phyloP scores from a whole-genome alignment of 805 yeast species.

The Candida endomychidarum region DNA sequence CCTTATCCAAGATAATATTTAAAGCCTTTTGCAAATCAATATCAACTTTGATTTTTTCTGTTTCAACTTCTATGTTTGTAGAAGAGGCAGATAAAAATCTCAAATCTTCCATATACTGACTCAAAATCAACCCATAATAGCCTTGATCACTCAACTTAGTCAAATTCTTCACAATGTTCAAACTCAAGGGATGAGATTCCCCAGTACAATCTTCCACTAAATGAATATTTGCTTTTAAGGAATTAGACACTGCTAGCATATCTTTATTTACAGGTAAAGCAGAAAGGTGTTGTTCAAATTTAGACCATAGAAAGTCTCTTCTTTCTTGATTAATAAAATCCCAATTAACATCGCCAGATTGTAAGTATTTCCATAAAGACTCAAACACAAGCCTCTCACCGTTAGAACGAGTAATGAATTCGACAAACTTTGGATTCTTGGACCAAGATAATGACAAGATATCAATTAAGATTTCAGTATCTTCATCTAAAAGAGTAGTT shows the following conservation, averaged over 20 bases:
- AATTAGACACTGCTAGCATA: constrained; percentile 46
- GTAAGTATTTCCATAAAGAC: constrained; percentile 10
- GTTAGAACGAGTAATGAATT: constrained; percentile 5
- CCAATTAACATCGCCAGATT: constrained; percentile 8
- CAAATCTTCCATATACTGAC: constrained; percentile 13
- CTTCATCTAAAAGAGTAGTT: background rate
- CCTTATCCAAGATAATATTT: background rate
- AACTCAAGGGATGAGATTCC: background rate
- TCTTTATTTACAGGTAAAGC: constrained; percentile 10
- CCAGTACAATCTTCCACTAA: constrained; percentile 17
- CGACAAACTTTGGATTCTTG: background rate
- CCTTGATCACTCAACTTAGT: background rate
- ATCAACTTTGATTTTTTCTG: background rate
- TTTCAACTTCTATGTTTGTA: background rate
- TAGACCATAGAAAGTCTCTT: background rate
- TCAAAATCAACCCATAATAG: constrained; percentile 6
- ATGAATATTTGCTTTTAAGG: constrained; percentile 43
- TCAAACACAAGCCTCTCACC: constrained; percentile 5
- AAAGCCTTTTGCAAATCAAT: background rate
- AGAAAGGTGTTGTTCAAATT: constrained; percentile 5
- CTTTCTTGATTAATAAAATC: background rate
- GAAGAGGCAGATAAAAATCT: constrained; percentile 1
- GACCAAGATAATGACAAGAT: constrained; percentile 6
- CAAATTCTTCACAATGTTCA: background rate
- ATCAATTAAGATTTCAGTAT: background rate